Percentiles rank a stretch among this genome's conserved stretches.
phyloP scores from a whole-genome alignment of 192 early-diverging fungal species.

The Spizellomyces punctatus region DNA sequence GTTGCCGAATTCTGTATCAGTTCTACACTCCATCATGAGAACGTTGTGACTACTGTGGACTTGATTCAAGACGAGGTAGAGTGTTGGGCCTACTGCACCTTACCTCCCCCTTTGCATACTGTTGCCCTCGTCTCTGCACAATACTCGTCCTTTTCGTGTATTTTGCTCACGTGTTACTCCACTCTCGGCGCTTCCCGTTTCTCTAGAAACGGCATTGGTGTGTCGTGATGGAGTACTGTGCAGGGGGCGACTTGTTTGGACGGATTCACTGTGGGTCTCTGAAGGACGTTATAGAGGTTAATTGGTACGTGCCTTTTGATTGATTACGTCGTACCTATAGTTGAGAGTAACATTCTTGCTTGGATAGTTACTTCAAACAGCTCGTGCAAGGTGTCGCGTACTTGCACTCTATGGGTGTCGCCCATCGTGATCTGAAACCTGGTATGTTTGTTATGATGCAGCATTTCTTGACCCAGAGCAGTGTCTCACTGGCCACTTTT shows the following conservation, averaged over 20 bases:
- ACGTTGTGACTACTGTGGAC: slow-evolving; percentile 94
- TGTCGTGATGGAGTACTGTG: slow-evolving; percentile 92
- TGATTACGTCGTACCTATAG: not conserved
- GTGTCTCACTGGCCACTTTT: not conserved
- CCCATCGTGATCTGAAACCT: slow-evolving; percentile 92
- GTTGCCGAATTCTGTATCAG: slow-evolving; percentile 94
- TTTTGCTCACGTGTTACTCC: too few relatives aligned
- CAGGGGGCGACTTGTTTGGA: slow-evolving; percentile 89
- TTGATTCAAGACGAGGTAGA: slow-evolving; percentile 82
- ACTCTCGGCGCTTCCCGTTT: not conserved
- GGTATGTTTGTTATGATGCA: slow-evolving; percentile 6
- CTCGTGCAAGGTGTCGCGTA: slow-evolving; percentile 87
- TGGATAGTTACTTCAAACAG: slow-evolving; percentile 89
- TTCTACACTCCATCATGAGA: slow-evolving; percentile 85
- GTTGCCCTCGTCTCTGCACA: too few relatives aligned
- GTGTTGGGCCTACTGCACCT: too few relatives aligned
- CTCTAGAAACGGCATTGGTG: slow-evolving; percentile 48
- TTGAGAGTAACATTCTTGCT: not conserved
- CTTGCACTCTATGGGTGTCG: slow-evolving; percentile 93
- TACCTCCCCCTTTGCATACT: too few relatives aligned
- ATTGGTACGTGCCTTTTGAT: slow-evolving; percentile 55
- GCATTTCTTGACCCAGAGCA: slow-evolving; percentile 32
- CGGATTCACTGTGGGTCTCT: slow-evolving; percentile 76
- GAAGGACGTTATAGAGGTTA: slow-evolving; percentile 69
- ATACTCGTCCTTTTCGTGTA: too few relatives aligned